These are phyloP conservation scores for Serendipita vermifera DNA, from an alignment of 768 basidiomycete species.

Conservation along the genomic window DNA sequence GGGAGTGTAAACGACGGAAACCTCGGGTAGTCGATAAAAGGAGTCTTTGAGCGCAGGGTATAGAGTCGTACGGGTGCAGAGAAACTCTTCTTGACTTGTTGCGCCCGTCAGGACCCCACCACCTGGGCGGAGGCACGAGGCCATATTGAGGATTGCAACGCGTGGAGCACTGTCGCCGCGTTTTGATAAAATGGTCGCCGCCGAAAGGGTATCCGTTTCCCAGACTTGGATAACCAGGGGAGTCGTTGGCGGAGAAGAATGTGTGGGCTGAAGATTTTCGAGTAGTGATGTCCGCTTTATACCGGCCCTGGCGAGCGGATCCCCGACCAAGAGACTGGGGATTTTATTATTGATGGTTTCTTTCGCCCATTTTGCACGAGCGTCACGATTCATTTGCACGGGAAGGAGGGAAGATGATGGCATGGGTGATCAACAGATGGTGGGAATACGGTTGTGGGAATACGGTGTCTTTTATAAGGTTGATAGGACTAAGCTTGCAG, in stretches of 20 bases:
- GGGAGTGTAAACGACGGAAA: background rate
- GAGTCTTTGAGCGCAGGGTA: background rate
- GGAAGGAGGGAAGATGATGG: background rate
- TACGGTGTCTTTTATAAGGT: too few relatives aligned
- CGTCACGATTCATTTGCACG: background rate
- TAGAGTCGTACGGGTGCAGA: background rate
- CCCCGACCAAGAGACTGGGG: background rate
- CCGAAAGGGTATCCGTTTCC: background rate
- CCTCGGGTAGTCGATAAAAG: conserved; percentile 4
- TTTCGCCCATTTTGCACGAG: background rate
- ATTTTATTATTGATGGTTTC: background rate
- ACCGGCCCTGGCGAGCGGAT: background rate
- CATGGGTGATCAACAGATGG: background rate
- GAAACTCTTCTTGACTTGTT: conserved; percentile 2
- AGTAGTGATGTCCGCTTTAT: background rate
- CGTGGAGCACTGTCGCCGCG: background rate
- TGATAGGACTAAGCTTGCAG: too few relatives aligned
- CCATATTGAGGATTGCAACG: conserved; percentile 6
- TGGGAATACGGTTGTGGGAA: too few relatives aligned
- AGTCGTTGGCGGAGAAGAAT: background rate
- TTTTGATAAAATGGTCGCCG: background rate
- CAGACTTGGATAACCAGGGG: background rate
- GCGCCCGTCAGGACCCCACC: background rate
- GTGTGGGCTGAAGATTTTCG: background rate
- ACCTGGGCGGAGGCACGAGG: background rate